Base-by-base conservation (phyloP, 2,329 filamentous ascomycete genomes). In the Beauveria medogensis region DNA sequence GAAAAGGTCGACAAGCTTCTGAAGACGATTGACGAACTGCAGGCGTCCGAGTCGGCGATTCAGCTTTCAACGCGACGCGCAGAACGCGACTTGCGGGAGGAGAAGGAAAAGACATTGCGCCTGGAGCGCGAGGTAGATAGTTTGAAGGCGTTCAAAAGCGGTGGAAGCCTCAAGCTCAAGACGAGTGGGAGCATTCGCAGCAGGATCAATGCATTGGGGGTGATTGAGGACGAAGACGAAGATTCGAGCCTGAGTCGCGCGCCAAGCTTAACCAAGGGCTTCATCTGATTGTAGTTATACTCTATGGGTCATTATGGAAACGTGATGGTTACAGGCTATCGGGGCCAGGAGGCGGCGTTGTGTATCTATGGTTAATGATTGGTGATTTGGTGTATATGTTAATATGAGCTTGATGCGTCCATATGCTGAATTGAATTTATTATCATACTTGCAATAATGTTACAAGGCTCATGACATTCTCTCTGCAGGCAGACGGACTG, bases 1-100 rank as follows among this genome's bases (percentile, higher is more conserved):
- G 93, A 97, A 75, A 96, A 94, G 79, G 85, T 92, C 64, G 91
- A 94, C 65, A 91, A 92, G 71, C 86, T 97, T 5, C 87, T 99
- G 55, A 82, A 87, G 70, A 91, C 91, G 1, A 96, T 99, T 67
- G 93, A 97, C 71, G 93, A 97, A 71, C 84, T 99, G 40, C 93
- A 99, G 73, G 86, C 90, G 16, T 89, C 86, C 16, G 93, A 97
- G 74, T 92, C 90, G 24, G 80, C 86, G 12, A 88, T 87, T 52
- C 91, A 97, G 72, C 82, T 97, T 47, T 82, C 87, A 28, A 88
- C 90, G 28, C 89, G 93, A 61, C 87, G 93, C 48, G 91, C 91
- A 18, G 93, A 99, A 73, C 86, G 93, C 48, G 93, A 97, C 69
- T 81, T 97, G 18, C 84, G 91, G 7, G 91, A 97, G 73, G 93